Base-by-base conservation (phyloP, 345 rosid genomes). In the Theobroma cacao region DNA sequence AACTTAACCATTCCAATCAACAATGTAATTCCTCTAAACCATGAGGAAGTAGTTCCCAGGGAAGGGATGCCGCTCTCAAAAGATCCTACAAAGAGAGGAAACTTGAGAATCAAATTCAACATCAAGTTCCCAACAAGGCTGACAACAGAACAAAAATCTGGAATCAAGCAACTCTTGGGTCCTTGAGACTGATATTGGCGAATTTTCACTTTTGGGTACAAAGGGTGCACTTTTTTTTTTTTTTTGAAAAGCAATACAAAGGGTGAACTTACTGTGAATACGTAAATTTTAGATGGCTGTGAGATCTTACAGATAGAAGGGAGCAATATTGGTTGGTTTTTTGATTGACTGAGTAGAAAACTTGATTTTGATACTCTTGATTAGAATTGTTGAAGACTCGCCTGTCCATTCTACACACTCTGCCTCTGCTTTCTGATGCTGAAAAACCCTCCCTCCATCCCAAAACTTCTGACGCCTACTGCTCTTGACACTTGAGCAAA, bases 61-160 rank as follows among this genome's bases (percentile, higher is more conserved):
- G 97, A 94, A 84, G 98, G 97, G 2, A 91, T 92, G 98, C 98
- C 98, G 0, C 75, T 85, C 7, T 90, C 86, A 0, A 92, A 89
- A 70, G 95, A 92, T 43, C 94, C 92, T 38, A 66, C 82, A 43
- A 84, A 80, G 84, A 88, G 68, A 80, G 92, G 93, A 31, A 89
- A 89, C 72, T 83, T 90, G 55, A 85, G 81, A 79, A 85, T 91
- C 84, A 90, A 86, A 75, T 91, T 91, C 78, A 84, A 87, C 76
- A 82, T 90, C 80, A 83, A 78, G 85, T 91, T 91, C 75, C 96
- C 96, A 26, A 80, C 87, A 2, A 84, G 85, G 80, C 80, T 81
- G 75, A 84, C 83, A 11, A 53, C 84, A 2, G 92, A 89, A 75
- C 90, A 87, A 85, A 89, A 89, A 76, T 77, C 84, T 38, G 89